Base-by-base conservation (phyloP, 2,329 filamentous ascomycete species). In the Penicillium sp. region DNA sequence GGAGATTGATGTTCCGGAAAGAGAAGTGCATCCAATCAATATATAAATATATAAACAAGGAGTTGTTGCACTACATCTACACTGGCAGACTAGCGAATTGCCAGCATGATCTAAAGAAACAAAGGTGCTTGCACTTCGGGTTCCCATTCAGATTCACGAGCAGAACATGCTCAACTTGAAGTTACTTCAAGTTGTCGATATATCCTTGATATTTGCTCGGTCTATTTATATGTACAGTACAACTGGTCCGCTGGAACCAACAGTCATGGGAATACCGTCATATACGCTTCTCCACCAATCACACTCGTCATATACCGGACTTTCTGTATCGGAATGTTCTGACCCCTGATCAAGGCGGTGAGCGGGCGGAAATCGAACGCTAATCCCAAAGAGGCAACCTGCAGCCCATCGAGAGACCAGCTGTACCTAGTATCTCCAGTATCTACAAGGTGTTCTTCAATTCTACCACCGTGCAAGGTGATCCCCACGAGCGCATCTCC, bases 351-450 rank as follows among this genome's bases (percentile, higher is more conserved):
- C 31, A 59, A 63, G 60, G 63, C 63, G 63, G 63, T 66, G 62
- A 65, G 40, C 31, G 29, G 51, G 55, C 61, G 54, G 55, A 43
- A 43, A 43, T 14, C 39, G 53, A 63, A 53, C 62, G 60, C 66
- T 68, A 68, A 60, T 36, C 65, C 60, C 28, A 39, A 63, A 59
- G 18, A 54, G 61, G 65, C 52, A 68, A 64, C 16, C 61, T 59
- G 60, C 63, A 63, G 56, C 52, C 59, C 40, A 55, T 59, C 53
- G 53, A 65, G 62, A 64, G 62, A 65, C 64, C 62, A 65, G 64
- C 59, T 66, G 62, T 62, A 64, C 10, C n/a, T 10, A 34, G 24
- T 28, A 28, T 5, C 10, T 28, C n/a, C n/a, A n/a, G 40, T 21
- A 21, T 45, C 42, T 45, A 10, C 26, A 31, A 42, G 26, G 24